Conservation (phyloP, 2,329 filamentous ascomycete genomes). For the Paecilomyces variotii region DNA sequence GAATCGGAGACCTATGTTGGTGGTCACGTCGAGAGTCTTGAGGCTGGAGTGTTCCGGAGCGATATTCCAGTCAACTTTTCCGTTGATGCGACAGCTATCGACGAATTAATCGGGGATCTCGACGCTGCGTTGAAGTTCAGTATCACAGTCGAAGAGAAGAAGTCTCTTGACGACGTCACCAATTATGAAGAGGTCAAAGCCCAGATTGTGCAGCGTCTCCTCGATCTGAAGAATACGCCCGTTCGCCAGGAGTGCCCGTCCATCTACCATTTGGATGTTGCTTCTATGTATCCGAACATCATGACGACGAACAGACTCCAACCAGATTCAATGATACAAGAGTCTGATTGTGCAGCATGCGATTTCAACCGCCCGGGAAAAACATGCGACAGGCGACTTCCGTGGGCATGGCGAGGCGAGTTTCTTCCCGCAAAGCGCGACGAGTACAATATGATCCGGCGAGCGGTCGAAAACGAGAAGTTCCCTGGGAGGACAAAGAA, state of each 20-base stretch:
- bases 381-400: slow-evolving; percentile 87
- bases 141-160: slow-evolving; percentile 75
- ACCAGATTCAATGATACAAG: slow-evolving; percentile 97
- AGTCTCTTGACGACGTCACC: slow-evolving; percentile 66
- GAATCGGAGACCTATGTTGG: slow-evolving; percentile 98
- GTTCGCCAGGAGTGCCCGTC: slow-evolving; percentile 77
- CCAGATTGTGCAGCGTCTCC: slow-evolving; percentile 66
- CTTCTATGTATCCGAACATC: slow-evolving; percentile 99
- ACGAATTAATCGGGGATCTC: slow-evolving; percentile 77
- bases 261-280: slow-evolving; percentile 97
- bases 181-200: slow-evolving; percentile 80
- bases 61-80: slow-evolving; percentile 94
- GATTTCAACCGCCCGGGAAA: slow-evolving; percentile 98
- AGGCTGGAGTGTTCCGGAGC: slow-evolving; percentile 90
- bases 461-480: slow-evolving; percentile 81
- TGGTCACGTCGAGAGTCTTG: slow-evolving; percentile 97
- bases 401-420: slow-evolving; percentile 97
- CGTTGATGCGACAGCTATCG: slow-evolving; percentile 79
- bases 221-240: slow-evolving; percentile 69
- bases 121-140: slow-evolving; percentile 86
- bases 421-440: slow-evolving; percentile 92
- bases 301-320: slow-evolving; percentile 99
- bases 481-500: slow-evolving; percentile 76
- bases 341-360: slow-evolving; percentile 92
- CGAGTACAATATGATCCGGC: slow-evolving; percentile 98